These are phyloP conservation scores for Microcyclospora tardicrescens DNA, from an alignment of 2,329 filamentous ascomycete species.

Conservation along the genomic window DNA sequence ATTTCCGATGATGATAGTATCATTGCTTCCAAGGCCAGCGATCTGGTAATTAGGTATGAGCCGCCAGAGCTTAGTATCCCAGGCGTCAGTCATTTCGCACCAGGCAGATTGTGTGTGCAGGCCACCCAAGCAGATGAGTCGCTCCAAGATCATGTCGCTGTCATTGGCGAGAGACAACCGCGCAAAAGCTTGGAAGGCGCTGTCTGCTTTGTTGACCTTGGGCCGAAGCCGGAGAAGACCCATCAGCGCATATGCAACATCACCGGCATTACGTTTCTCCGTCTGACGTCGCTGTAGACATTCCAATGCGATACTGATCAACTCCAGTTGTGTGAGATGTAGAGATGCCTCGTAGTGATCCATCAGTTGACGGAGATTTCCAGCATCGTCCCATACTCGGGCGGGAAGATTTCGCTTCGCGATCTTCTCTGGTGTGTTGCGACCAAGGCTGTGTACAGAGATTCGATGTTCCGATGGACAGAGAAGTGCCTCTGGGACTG, in stretches of 20 bases:
- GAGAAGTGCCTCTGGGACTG: constrained; percentile 32
- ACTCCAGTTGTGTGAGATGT: constrained; percentile 29
- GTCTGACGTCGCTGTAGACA: constrained; percentile 30
- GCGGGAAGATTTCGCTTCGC: constrained; percentile 30
- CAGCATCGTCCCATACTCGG: constrained; percentile 29
- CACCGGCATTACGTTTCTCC: constrained; percentile 25
- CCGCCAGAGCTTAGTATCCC: constrained; percentile 32
- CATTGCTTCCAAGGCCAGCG: constrained; percentile 28
- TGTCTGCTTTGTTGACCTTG: constrained; percentile 26
- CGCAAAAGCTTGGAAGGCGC: constrained; percentile 36
- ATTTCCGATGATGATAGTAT: constrained; percentile 25
- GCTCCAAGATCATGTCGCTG: constrained; percentile 32
- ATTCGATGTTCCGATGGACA: constrained; percentile 19
- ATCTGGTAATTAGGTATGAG: constrained; percentile 31
- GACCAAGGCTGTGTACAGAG: constrained; percentile 21
- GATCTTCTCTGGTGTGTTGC: constrained; percentile 14
- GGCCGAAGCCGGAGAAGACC: constrained; percentile 32
- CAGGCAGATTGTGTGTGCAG: constrained; percentile 23
- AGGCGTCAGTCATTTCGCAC: constrained; percentile 31
- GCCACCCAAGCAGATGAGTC: constrained; percentile 33
- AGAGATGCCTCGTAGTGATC: constrained; percentile 35
- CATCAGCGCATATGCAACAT: constrained; percentile 36
- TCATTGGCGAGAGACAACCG: constrained; percentile 35
- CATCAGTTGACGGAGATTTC: constrained; percentile 28
- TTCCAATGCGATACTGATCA: constrained; percentile 28